Base-by-base conservation (phyloP, 495 filamentous ascomycete genomes). In the Daldinia loculata region DNA sequence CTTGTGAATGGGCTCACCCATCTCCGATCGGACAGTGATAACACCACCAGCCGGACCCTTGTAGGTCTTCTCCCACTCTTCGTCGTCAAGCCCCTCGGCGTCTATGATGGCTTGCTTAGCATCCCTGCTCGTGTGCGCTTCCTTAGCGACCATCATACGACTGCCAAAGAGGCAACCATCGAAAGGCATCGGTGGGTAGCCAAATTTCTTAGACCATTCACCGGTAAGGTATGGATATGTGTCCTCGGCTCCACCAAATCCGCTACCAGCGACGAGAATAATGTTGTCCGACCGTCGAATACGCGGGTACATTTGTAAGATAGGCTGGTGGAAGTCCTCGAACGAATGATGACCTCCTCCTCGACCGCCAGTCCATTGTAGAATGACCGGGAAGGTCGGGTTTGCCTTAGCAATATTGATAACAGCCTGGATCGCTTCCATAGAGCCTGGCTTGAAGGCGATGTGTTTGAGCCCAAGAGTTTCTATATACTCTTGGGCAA, bases 1-100 rank as follows among this genome's bases (percentile, higher is more conserved):
- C 82, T 98, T 98, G 84, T 99, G 95, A 67, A 99, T 99, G 9
- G 95, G 95, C 83, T 99, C 95, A 39, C 95, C 95, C 95, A 99
- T 99, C 79, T 99, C 95, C 5, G 95, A 99, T 61, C 92, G 85
- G 43, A 99, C 95, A n/a, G 95, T 98, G 74, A 99, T 93, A 30
- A 99, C 90, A 75, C 95, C 95, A 75, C 95, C 95, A 50, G 93
- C 91, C 41, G 93, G 82, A 4, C 92, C 90, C 79, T 95, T 95
- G 85, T 98, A 98, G 14, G 95, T 98, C 84, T 96, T 92, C 83
- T 98, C 95, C 95, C 95, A 99, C 63, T 97, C 88, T 68, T 81
- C 80, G 75, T 99, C 94, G 55, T 94, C 92, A 17, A 97, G 84
- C 70, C 95, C 95, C 65, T 90, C 87, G 11, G 95, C 95, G 71